phyloP scores from a whole-genome alignment of 2,329 filamentous ascomycete genomes.

The Penicillium corylophilum region DNA sequence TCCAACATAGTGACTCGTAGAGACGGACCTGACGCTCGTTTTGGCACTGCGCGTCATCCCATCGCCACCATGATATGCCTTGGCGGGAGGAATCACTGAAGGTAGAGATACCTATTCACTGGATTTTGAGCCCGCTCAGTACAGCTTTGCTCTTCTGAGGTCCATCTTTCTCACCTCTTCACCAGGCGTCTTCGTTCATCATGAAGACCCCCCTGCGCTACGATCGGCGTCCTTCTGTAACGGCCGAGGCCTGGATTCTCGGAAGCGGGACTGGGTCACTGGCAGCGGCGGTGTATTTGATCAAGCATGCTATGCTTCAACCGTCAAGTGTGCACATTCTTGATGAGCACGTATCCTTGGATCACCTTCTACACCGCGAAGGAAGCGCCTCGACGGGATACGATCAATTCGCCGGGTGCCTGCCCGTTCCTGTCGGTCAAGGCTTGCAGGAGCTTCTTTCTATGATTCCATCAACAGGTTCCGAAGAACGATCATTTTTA shows the following conservation, averaged over 20 bases:
- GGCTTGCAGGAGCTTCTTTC: conserved; percentile 12
- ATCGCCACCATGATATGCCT: not conserved
- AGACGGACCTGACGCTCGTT: not conserved
- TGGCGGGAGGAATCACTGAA: not conserved
- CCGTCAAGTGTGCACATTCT: conserved; percentile 5
- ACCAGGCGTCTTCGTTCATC: not conserved
- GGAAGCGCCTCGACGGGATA: conserved; percentile 11
- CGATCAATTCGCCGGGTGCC: conserved; percentile 19
- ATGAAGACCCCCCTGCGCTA: not conserved
- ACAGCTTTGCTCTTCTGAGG: too few species aligned
- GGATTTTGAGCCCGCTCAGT: too few species aligned
- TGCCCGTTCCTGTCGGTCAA: conserved; percentile 14
- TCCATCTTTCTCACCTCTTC: too few species aligned
- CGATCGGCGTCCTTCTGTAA: not conserved
- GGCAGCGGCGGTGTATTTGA: conserved; percentile 7
- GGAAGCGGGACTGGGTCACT: conserved; percentile 10
- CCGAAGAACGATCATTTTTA: not conserved
- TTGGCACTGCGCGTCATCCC: not conserved
- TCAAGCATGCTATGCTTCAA: conserved; percentile 1
- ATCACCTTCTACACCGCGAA: conserved; percentile 5
- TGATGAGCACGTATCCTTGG: conserved; percentile 6
- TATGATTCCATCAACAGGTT: conserved; percentile 9
- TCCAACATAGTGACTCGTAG: not conserved
- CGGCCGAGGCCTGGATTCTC: conserved; percentile 8
- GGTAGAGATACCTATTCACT: not conserved